Evolutionary conservation across 306 rosid species (phyloP), one percentile per base, ranked within the genome.

Genomic region (Acacia confusa): DNA sequence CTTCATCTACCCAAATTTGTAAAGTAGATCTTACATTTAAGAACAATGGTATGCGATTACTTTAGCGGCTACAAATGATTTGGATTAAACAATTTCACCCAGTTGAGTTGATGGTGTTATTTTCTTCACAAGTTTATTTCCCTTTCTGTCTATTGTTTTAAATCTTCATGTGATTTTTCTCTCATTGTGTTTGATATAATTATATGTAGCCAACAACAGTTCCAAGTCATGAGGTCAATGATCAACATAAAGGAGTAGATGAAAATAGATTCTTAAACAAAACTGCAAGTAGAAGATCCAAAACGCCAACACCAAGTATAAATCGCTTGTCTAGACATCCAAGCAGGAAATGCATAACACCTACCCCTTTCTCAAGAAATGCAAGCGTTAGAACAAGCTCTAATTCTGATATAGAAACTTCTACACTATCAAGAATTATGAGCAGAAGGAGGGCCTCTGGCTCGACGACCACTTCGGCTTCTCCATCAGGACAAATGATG

Each of bases 231-330:
- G 83, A 70, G 58, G 50, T 75, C 2, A 68, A 55, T 70, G 79
- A 79, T 11, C 82, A 81, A 65, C 82, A 82, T 72, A 86, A 60
- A 55, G 87, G 88, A 81, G 72, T 45, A 36, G 95, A 87, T 24
- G 99, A 87, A n/a, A 80, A 11, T 24, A 11, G 14, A 24, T 58
- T 75, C 34, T 79, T 80, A 30, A 85, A 90, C 52, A 84, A 88
- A 81, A 30, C 48, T 71, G 41, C 9, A 68, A 86, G 84, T 63
- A 85, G 94, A 78, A 92, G 95, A 86, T 82, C 89, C 16, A 88
- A 87, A 65, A 94, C 98, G 2, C 98, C 97, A 6, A 84, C 88
- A 34, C 97, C 94, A 57, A 80, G 60, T 67, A 65, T 41, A 60
- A 72, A 83, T 34, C 78, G 79, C 24, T 34, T 78, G 17, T 90